phyloP scores from a whole-genome alignment of 805 yeast species.

The Metschnikowia reukaufii region DNA sequence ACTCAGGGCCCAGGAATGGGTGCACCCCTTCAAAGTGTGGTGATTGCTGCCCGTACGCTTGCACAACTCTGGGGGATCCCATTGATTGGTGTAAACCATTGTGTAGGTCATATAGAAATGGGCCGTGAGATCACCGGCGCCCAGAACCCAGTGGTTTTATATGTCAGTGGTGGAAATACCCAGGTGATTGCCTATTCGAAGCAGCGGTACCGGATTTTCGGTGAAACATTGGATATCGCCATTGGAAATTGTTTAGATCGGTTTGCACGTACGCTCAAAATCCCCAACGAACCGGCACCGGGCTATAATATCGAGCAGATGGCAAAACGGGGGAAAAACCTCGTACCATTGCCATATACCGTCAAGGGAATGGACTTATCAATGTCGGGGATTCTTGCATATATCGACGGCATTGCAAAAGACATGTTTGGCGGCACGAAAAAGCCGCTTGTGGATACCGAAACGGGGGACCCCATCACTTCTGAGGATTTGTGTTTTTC shows the following conservation, averaged over 20 bases:
- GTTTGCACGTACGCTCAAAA: conserved; percentile 87
- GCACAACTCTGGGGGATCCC: conserved; percentile 81
- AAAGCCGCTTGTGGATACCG: conserved; percentile 40
- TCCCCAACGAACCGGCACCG: conserved; percentile 93
- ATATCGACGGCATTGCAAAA: conserved; percentile 76
- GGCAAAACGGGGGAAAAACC: conserved; percentile 66
- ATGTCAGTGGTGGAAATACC: conserved; percentile 98
- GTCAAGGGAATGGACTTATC: conserved; percentile 98
- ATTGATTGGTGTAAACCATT: conserved; percentile 92
- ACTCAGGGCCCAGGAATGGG: conserved; percentile 99
- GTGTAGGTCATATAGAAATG: conserved; percentile 98
- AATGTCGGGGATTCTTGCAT: conserved; percentile 92
- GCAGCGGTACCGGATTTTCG: conserved; percentile 94
- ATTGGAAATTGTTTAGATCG: conserved; percentile 96
- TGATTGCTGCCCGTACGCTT: conserved; percentile 85
- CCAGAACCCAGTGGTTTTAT: conserved; percentile 91
- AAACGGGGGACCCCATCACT: conserved; percentile 55
- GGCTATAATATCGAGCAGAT: conserved; percentile 96
- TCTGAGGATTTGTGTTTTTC: conserved; percentile 90
- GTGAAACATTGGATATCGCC: conserved; percentile 98
- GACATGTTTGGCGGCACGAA: conserved; percentile 54
- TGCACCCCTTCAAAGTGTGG: conserved; percentile 93
- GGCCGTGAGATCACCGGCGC: conserved; percentile 99
- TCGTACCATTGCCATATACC: conserved; percentile 86
- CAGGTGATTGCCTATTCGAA: conserved; percentile 96